A percentile compares a stretch with the other conserved stretches of the same genome.
Evolutionary conservation across 148 eudicot genomes (phyloP).

Genomic region (Cornus controversa): DNA sequence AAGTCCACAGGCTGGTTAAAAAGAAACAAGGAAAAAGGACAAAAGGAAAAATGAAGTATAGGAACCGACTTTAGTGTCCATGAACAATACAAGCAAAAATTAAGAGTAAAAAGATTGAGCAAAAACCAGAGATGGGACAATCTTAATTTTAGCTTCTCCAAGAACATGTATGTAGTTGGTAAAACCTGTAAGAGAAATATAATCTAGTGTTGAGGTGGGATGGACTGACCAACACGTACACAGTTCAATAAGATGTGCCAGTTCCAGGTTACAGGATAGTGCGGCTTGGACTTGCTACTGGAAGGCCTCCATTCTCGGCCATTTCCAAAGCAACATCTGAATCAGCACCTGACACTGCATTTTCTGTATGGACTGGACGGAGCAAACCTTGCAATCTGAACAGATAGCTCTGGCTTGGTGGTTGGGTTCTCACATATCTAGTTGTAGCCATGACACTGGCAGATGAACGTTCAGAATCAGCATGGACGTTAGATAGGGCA

Average conservation of each 20-base stretch:
- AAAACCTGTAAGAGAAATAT: slow-evolving; percentile 3
- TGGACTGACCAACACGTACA: slow-evolving; percentile 16
- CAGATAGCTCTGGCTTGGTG: slow-evolving; percentile 78
- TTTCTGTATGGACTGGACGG: slow-evolving; percentile 57
- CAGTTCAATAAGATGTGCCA: slow-evolving; percentile 1
- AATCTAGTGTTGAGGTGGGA: slow-evolving; percentile 28
- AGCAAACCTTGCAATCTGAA: slow-evolving; percentile 78
- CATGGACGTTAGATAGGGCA: slow-evolving; percentile 68
- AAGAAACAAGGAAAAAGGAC: no score
- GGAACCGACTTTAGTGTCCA: background rate
- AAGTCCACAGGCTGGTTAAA: no score
- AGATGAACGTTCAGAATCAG: slow-evolving; percentile 62
- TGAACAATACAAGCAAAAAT: background rate
- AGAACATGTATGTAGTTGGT: background rate
- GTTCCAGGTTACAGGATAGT: slow-evolving; percentile 11
- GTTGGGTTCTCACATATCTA: slow-evolving; percentile 58
- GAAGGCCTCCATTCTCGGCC: slow-evolving; percentile 50
- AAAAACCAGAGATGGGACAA: background rate
- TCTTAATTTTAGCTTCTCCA: background rate
- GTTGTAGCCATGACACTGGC: slow-evolving; percentile 51
- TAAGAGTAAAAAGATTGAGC: background rate
- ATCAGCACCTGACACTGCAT: slow-evolving; percentile 40
- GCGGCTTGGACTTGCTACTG: slow-evolving; percentile 11
- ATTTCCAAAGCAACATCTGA: slow-evolving; percentile 43
- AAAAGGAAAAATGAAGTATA: no score